Conservation (phyloP, 129 eudicot genomes). For the Flaveria trinervia region DNA sequence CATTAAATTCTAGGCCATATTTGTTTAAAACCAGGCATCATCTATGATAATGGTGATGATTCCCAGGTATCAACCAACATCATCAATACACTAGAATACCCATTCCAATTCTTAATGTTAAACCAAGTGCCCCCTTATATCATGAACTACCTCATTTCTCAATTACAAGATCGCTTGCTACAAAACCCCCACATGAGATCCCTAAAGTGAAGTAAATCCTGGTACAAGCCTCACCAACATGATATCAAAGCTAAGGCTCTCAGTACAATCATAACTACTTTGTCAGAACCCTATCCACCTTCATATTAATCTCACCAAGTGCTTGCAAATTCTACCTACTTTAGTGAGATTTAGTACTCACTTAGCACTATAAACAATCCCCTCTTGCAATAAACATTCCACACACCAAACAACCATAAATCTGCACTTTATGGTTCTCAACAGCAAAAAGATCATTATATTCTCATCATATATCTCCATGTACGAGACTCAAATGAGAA, state of each 20-base stretch:
- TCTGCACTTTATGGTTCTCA: conserved; percentile 73
- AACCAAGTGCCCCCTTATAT: background rate
- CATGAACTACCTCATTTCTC: background rate
- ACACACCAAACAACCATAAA: conserved; percentile 94
- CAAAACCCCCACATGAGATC: background rate
- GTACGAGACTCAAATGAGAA: conserved; percentile 55
- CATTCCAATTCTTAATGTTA: background rate
- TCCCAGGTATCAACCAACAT: background rate
- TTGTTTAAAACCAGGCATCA: background rate
- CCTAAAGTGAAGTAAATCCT: background rate
- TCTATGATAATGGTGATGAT: background rate
- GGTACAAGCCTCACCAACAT: too few species aligned
- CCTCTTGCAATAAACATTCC: conserved; percentile 87
- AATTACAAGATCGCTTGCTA: too few species aligned
- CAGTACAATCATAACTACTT: background rate
- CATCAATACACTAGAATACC: background rate
- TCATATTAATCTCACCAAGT: conserved; percentile 88
- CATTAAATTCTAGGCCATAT: background rate
- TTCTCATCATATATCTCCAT: background rate
- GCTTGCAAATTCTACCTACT: conserved; percentile 86
- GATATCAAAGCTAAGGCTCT: too few species aligned
- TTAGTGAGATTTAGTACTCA: conserved; percentile 56
- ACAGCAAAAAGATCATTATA: conserved; percentile 78
- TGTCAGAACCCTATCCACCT: conserved; percentile 16
- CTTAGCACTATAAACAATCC: conserved; percentile 70